phyloP scores from a whole-genome alignment of 495 filamentous ascomycete genomes.

The Hyaloscypha variabilis region DNA sequence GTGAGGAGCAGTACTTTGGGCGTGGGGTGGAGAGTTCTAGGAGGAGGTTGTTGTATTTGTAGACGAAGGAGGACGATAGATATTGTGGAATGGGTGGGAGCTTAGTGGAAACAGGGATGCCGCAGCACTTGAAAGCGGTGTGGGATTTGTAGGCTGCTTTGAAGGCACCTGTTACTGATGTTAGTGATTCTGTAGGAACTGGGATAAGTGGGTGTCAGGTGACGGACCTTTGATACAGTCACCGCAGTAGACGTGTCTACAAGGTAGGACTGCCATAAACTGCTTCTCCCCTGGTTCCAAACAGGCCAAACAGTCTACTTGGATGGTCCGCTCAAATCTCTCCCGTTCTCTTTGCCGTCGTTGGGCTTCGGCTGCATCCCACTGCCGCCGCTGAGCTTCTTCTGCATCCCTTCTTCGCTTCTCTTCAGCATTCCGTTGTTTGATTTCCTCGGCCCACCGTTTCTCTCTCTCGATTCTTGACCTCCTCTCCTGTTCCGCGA shows the following conservation, averaged over 20 bases:
- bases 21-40: conserved; percentile 8
- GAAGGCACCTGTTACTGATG: conserved; percentile 14
- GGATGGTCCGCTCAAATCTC: background rate
- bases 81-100: background rate
- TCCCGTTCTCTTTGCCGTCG: background rate
- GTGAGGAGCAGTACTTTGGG: conserved; percentile 13
- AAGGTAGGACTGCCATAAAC: conserved; percentile 8
- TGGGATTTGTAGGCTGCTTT: conserved; percentile 18
- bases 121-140: conserved; percentile 22
- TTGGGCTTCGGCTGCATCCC: background rate
- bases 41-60: background rate
- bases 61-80: background rate
- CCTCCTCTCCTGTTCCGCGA: background rate
- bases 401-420: background rate
- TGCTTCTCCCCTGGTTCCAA: conserved; percentile 13
- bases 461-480: conserved; percentile 1
- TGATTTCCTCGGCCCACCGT: background rate
- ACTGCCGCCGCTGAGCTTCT: background rate
- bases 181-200: background rate
- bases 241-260: conserved; percentile 19
- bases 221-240: conserved; percentile 17
- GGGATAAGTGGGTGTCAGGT: background rate
- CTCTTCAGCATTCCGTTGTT: background rate
- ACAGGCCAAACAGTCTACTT: conserved; percentile 16
- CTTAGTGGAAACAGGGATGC: background rate